These are phyloP conservation scores for Arachis hypogaea DNA, from an alignment of 306 rosid species.

Conservation along the genomic window DNA sequence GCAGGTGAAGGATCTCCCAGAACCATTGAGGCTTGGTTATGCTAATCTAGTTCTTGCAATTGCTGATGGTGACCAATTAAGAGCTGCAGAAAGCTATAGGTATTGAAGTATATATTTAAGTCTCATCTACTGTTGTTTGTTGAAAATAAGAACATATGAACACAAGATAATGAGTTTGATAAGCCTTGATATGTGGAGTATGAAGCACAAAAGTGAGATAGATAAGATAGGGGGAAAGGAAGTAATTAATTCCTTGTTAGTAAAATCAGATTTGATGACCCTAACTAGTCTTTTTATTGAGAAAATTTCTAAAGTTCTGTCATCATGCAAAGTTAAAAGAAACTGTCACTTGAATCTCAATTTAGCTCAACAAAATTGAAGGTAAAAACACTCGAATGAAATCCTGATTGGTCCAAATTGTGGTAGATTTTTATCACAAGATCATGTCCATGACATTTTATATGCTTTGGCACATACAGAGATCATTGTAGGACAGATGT, in stretches of 20 bases:
- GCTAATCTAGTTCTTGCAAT: slow-evolving; percentile 88
- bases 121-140: slow-evolving; percentile 23
- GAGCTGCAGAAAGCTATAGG: slow-evolving; percentile 86
- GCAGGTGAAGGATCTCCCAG: slow-evolving; percentile 98
- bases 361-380: slow-evolving; percentile 8
- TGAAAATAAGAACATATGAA: slow-evolving; percentile 20
- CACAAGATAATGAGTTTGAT: slow-evolving; percentile 17
- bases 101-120: slow-evolving; percentile 35
- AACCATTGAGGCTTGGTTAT: slow-evolving; percentile 85
- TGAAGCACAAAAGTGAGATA: neutral
- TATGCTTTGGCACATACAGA: slow-evolving; percentile 3
- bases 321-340: slow-evolving; percentile 20
- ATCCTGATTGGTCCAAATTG: slow-evolving; percentile 12
- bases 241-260: slow-evolving; percentile 29
- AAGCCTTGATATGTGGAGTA: slow-evolving; percentile 10
- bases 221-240: neutral
- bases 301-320: slow-evolving; percentile 8
- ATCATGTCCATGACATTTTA: neutral
- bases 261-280: slow-evolving; percentile 22
- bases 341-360: slow-evolving; percentile 33
- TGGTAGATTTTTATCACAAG: neutral
- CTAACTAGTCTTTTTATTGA: neutral
- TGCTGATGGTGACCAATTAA: slow-evolving; percentile 73
- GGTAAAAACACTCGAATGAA: neutral
- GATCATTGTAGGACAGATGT: neutral